Base-by-base conservation (phyloP, 2,329 filamentous ascomycete genomes). In the Microdochium bolleyi region DNA sequence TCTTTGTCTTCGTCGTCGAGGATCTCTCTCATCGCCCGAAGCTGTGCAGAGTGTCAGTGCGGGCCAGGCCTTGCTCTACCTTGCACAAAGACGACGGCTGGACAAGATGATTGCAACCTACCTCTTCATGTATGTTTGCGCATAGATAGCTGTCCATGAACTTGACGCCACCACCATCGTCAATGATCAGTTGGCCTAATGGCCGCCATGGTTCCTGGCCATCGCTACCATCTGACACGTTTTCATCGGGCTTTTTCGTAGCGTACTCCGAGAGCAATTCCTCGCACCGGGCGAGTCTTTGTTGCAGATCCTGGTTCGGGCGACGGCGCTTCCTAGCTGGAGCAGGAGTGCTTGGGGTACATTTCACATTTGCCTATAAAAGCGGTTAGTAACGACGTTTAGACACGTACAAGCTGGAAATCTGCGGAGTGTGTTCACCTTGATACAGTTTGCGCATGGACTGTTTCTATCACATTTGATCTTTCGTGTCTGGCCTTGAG, bases 221-320 rank as follows among this genome's bases (percentile, higher is more conserved):
- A 55, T 24, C 67, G 30, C 59, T 57, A 27, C 61, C 51, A 3
- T 59, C 62, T 25, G 53, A 58, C 19, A 62, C 55, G 2, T 61
- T 54, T 37, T 53, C 59, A 4, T 59, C 51, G 16, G 59, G 58
- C 41, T 62, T 64, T 38, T 66, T 64, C 5, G 68, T 69, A 13
- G 78, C 78, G 64, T 83, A 83, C 54, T 79, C 76, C 57, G 80
- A 82, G 22, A 83, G 65, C 38, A 83, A 66, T 57, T 80, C 77
- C 59, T 84, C 80, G 57, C 80, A 83, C 52, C 79, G 71, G 3
- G 79, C 78, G 34, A 84, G 70, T 38, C 80, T 74, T 64, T 84
- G 80, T 59, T 83, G 80, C 13, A 84, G 72, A 59, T 83, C 80
- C 59, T 83, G 80, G 51, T 83, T 83, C 10, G 80, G 80, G 49